These are phyloP conservation scores for Dictyostelium citrinum DNA, from an alignment of 78 protist species.

Conservation along the genomic window DNA sequence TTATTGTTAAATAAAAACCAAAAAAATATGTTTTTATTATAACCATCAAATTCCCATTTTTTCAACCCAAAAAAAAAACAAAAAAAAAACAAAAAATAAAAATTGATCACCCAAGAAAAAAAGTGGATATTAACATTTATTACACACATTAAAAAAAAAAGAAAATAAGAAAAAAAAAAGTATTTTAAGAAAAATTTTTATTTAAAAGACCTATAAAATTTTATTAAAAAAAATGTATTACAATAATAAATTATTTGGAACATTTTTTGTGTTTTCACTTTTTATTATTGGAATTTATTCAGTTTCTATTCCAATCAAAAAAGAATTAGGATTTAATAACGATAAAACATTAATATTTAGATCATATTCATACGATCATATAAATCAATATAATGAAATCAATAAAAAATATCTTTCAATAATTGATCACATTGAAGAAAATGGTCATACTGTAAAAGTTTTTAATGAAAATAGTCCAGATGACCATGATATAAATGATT, in stretches of 20 bases:
- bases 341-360: background rate
- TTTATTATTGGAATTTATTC: background rate
- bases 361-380: background rate
- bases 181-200: background rate
- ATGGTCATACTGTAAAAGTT: background rate
- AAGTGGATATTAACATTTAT: background rate
- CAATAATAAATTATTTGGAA: background rate
- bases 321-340: background rate
- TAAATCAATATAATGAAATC: background rate
- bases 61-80: background rate
- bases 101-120: background rate
- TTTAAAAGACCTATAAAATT: no score
- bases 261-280: background rate
- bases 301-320: background rate
- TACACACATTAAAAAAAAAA: background rate
- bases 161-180: background rate
- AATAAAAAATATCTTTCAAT: background rate
- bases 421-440: background rate
- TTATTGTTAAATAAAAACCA: background rate
- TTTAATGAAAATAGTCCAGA: background rate
- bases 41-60: background rate
- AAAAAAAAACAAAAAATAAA: background rate
- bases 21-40: background rate
- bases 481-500: background rate
- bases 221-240: background rate